Percentiles rank a stretch among this genome's conserved stretches.
Conservation (phyloP, 2,329 filamentous ascomycete species). For the Thyridium curvatum region DNA sequence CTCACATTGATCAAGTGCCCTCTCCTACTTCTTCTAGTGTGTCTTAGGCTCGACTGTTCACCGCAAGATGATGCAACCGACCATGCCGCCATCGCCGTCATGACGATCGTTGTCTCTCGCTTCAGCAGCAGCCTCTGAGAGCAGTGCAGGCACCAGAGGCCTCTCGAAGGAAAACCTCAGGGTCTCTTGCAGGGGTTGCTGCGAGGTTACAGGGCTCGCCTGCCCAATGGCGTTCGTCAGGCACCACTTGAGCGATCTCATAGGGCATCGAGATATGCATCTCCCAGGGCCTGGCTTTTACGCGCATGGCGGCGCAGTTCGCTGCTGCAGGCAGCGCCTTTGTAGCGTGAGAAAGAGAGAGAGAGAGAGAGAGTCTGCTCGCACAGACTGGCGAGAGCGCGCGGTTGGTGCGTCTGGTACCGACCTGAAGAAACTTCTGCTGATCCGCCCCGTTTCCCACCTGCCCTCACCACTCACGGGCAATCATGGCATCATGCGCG, state of each 20-base stretch:
- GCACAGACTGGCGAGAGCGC: slow-evolving; percentile 4
- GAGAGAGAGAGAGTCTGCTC: neutral
- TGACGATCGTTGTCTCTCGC: neutral
- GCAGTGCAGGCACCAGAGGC: neutral
- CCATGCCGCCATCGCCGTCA: neutral
- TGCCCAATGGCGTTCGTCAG: slow-evolving; percentile 23
- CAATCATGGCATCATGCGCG: too few species aligned
- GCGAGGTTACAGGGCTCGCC: slow-evolving; percentile 8
- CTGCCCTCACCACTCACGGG: too few species aligned
- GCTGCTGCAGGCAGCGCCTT: slow-evolving; percentile 12
- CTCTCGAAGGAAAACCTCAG: neutral
- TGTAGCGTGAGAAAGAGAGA: neutral
- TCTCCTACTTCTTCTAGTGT: too few species aligned
- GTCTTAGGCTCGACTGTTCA: too few species aligned
- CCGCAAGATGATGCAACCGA: neutral
- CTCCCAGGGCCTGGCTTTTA: slow-evolving; percentile 21
- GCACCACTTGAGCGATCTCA: slow-evolving; percentile 20
- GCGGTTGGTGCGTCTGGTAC: slow-evolving; percentile 3
- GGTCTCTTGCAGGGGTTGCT: neutral
- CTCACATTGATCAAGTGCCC: too few species aligned
- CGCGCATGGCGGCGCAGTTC: slow-evolving; percentile 31
- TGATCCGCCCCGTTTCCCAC: neutral
- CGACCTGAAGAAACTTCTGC: neutral
- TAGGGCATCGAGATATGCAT: slow-evolving; percentile 29
- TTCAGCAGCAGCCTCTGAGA: neutral